Evolutionary conservation across 2,329 filamentous ascomycete species (phyloP), one percentile per base, ranked within the genome.

Genomic region (Diplocarpon rosae): DNA sequence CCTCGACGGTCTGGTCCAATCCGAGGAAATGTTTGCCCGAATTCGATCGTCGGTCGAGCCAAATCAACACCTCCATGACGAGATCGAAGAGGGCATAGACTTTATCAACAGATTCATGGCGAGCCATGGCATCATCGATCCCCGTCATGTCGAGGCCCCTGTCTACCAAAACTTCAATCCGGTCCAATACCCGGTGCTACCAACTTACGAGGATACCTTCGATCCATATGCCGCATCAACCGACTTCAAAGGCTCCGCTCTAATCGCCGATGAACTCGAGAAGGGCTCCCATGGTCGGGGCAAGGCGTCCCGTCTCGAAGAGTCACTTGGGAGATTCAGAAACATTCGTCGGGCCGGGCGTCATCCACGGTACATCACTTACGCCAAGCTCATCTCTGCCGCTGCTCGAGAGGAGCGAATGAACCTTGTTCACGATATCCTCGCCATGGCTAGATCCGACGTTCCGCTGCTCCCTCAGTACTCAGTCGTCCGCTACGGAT

Each of bases 331-430:
- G 52, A 83, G 87, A 56, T 86, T 96, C 66, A 85, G 82, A 62
- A 95, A 94, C 67, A 95, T 95, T 70, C 88, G 92, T 52, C 86
- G 89, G 47, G 78, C 85, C 59, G 89, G 90, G 51, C 82, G 88
- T 60, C 88, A 95, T 62, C 88, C 90, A 42, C 80, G 90, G 48
- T 96, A 96, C 68, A 92, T 95, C 64, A 95, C 89, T 1, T 95
- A 96, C 58, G 88, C 89, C 39, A 96, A 95, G 73, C 72, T 98
- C 53, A 95, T 98, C 59, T 81, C 83, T 38, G 85, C 86, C 47
- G 89, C 90, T 52, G 86, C 89, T 43, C 87, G 90, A 59, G 82
- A 88, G 52, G 77, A 84, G 58, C 87, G 89, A 59, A 76, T 86
- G 65, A 82, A 84, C 42, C 66, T 93, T 38, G 88, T 86, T 59